Evolutionary conservation across 208 protist species (phyloP), one percentile per base, ranked within the genome.

Genomic region (Trypanosoma congolense): DNA sequence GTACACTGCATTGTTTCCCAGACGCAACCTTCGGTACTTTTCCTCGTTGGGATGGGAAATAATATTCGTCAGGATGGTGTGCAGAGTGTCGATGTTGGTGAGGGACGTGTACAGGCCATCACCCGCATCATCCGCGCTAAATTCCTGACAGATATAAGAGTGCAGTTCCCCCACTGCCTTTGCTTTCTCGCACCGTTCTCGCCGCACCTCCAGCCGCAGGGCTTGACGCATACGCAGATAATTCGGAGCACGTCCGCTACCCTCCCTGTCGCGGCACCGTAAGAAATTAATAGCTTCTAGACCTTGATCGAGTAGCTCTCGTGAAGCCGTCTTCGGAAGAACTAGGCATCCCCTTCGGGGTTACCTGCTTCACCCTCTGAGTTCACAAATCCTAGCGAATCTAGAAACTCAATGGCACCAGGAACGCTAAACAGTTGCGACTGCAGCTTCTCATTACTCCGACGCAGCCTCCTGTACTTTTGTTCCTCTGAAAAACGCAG

Each of bases 51-150:
- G 52, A 30, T 43, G 12, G 4, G 51, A 18, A 14, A 41, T 22
- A 19, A 44, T 28, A 30, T 64, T 64, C 18, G 38, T 42, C 18
- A 79, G 21, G 19, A 70, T 35, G n/a, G 41, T 30, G 29, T 16
- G 42, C 6, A 80, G 40, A 29, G 26, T 62, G 4, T 58, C 46
- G 1, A 71, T 31, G 41, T 67, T 65, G n/a, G 22, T 41, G 2
- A 21, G 12, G 2, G 69, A 54, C 1, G 70, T 69, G 50, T 59
- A 67, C 38, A 90, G 77, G 4, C 72, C 75, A 47, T 90, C 82
- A 26, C 82, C 82, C 2, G 73, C 77, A 28, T 84, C 77, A 51
- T 90, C 82, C 2, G 57, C 33, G 10, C 63, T 76, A 61, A 81
- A 85, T 25, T 70, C 72, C 42, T 67, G 58, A 25, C 56, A 53